Conservation (phyloP, 306 rosid genomes). For the Chamaecrista fasciculata region DNA sequence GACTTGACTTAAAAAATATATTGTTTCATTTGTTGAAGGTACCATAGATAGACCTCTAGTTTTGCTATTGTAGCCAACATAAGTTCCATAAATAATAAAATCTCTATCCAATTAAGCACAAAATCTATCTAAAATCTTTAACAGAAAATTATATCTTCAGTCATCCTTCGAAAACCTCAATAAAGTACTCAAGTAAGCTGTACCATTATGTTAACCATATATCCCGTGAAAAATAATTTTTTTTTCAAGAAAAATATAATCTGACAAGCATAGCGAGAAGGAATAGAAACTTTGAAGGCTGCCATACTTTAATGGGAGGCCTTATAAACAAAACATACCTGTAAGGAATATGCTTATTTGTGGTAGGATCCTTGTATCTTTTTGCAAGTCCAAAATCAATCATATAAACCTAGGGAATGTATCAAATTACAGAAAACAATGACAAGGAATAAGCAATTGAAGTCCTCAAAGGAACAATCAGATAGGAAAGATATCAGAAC, state of each 20-base stretch:
- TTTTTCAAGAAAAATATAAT: not conserved
- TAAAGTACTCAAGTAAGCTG: not conserved
- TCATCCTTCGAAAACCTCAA: not conserved
- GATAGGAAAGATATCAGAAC: constrained; percentile 7
- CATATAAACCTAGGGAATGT: constrained; percentile 54
- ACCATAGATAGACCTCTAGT: not conserved
- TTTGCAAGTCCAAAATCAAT: constrained; percentile 91
- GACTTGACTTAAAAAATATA: not conserved
- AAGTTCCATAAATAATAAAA: not conserved
- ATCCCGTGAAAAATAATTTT: not conserved
- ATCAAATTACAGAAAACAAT: constrained; percentile 24
- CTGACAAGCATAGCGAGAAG: constrained; percentile 6
- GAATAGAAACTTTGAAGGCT: constrained; percentile 17
- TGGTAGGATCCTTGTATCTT: constrained; percentile 62
- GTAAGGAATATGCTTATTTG: constrained; percentile 73
- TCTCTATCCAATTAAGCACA: constrained; percentile 14
- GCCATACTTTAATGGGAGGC: not conserved
- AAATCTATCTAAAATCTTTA: not conserved
- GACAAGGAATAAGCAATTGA: not conserved
- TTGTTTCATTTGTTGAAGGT: not conserved
- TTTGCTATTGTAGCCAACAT: not conserved
- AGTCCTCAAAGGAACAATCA: constrained; percentile 12
- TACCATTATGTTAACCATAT: not conserved
- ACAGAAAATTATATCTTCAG: constrained; percentile 1
- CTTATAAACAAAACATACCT: constrained; percentile 44